phyloP scores from a whole-genome alignment of 805 yeast genomes.

The Starmerella powellii region DNA sequence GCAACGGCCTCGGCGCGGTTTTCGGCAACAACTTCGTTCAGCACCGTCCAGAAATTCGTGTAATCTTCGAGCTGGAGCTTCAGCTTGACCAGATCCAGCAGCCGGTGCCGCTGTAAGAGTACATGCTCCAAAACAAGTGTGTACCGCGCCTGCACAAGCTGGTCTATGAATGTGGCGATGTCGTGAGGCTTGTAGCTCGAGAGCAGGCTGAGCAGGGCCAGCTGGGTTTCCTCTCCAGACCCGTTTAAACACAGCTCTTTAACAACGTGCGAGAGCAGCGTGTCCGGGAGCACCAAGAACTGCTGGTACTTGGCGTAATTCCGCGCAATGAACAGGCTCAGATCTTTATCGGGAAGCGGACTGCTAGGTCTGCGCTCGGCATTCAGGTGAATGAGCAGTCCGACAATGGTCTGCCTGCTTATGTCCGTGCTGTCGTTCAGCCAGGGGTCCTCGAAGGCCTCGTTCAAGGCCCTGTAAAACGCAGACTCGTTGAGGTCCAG shows the following conservation, averaged over 20 bases:
- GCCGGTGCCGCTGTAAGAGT: slow-evolving; percentile 30
- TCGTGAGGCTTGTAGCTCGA: slow-evolving; percentile 53
- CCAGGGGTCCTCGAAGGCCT: slow-evolving; percentile 68
- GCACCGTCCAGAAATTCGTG: slow-evolving; percentile 5
- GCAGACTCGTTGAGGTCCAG: slow-evolving; percentile 24
- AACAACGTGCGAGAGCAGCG: slow-evolving; percentile 4
- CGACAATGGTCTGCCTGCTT: slow-evolving; percentile 67
- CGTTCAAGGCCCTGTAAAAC: slow-evolving; percentile 58
- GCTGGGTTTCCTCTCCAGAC: slow-evolving; percentile 39
- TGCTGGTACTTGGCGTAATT: slow-evolving; percentile 79
- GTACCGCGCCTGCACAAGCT: slow-evolving; percentile 44
- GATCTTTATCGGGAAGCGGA: no score
- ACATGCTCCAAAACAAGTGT: slow-evolving; percentile 47
- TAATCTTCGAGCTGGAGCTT: slow-evolving; percentile 5
- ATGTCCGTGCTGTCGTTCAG: slow-evolving; percentile 45
- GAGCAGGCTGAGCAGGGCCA: slow-evolving; percentile 61
- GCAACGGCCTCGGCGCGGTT: not conserved
- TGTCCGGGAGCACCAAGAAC: slow-evolving; percentile 59
- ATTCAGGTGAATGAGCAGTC: slow-evolving; percentile 43
- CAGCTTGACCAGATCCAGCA: slow-evolving; percentile 9
- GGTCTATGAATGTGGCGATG: slow-evolving; percentile 37
- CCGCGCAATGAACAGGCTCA: slow-evolving; percentile 65
- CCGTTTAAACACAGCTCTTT: slow-evolving; percentile 18
- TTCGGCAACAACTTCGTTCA: slow-evolving; percentile 2
- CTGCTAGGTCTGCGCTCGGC: no score